Conservation (phyloP, 495 filamentous ascomycete genomes). For the Jackrogersella minutella region DNA sequence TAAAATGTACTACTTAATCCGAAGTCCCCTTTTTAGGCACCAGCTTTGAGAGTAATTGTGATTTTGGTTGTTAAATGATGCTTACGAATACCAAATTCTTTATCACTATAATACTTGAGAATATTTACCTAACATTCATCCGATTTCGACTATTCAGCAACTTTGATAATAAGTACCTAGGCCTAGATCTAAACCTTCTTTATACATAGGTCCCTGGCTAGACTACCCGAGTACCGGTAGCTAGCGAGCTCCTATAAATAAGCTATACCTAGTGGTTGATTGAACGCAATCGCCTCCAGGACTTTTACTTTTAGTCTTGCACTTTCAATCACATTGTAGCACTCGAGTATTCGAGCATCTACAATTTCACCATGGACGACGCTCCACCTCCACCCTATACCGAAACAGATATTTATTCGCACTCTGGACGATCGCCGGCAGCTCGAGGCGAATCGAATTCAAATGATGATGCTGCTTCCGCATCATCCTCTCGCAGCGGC, state of each 20-base stretch:
- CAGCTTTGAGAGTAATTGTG: too few species aligned
- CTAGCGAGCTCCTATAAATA: background rate
- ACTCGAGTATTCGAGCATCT: background rate
- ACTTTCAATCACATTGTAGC: too few species aligned
- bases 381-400: slow-evolving; percentile 59
- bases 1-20: slow-evolving; percentile 10
- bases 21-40: slow-evolving; percentile 9
- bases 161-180: background rate
- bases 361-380: slow-evolving; percentile 43
- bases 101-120: background rate
- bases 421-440: slow-evolving; percentile 35
- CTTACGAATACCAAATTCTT: background rate
- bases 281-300: too few species aligned
- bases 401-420: slow-evolving; percentile 58
- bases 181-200: too few species aligned
- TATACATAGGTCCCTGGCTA: background rate
- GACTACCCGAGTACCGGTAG: too few species aligned
- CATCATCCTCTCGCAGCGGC: slow-evolving; percentile 49
- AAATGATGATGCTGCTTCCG: slow-evolving; percentile 38
- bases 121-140: background rate
- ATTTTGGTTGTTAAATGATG: background rate
- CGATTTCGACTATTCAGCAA: background rate
- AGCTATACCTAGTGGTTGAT: background rate
- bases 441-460: slow-evolving; percentile 22
- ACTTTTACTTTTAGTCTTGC: too few species aligned